Conservation (phyloP, 2,329 filamentous ascomycete genomes). For the Exophiala oligosperma region DNA sequence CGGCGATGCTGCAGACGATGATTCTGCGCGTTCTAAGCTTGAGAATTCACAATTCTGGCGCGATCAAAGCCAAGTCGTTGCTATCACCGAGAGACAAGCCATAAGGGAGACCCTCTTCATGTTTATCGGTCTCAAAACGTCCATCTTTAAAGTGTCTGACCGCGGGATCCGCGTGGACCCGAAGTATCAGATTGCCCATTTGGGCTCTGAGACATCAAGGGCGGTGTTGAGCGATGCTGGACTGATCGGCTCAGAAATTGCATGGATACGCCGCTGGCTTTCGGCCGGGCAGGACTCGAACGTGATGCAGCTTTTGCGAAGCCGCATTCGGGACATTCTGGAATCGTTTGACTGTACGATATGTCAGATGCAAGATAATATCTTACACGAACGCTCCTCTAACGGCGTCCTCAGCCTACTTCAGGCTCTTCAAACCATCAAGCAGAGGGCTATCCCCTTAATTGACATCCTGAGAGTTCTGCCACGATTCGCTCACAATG, state of each 20-base stretch:
- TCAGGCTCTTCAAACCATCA: conserved; percentile 9
- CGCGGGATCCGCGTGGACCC: conserved; percentile 20
- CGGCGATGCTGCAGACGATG: background rate
- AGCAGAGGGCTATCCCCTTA: conserved; percentile 2
- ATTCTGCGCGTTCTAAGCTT: conserved; percentile 36
- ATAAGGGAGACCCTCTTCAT: conserved; percentile 81
- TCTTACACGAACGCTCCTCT: conserved; percentile 8
- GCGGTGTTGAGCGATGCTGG: conserved; percentile 23
- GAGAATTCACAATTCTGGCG: conserved; percentile 52
- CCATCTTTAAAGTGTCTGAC: conserved; percentile 58
- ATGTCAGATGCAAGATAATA: conserved; percentile 8
- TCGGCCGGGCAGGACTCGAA: background rate
- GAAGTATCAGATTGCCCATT: conserved; percentile 19
- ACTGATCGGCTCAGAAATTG: conserved; percentile 9
- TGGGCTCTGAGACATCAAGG: conserved; percentile 9
- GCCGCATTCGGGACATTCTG: conserved; percentile 7
- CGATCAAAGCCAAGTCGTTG: background rate
- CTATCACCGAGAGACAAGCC: conserved; percentile 68
- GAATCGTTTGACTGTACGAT: conserved; percentile 10
- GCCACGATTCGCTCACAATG: conserved; percentile 4
- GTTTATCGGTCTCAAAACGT: conserved; percentile 75
- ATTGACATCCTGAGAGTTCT: conserved; percentile 1
- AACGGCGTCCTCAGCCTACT: conserved; percentile 17
- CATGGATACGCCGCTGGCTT: conserved; percentile 19
- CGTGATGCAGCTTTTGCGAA: conserved; percentile 22